Evolutionary conservation across 495 filamentous ascomycete species (phyloP), one percentile per base, ranked within the genome.

Genomic region (Lophiostoma macrostomum): DNA sequence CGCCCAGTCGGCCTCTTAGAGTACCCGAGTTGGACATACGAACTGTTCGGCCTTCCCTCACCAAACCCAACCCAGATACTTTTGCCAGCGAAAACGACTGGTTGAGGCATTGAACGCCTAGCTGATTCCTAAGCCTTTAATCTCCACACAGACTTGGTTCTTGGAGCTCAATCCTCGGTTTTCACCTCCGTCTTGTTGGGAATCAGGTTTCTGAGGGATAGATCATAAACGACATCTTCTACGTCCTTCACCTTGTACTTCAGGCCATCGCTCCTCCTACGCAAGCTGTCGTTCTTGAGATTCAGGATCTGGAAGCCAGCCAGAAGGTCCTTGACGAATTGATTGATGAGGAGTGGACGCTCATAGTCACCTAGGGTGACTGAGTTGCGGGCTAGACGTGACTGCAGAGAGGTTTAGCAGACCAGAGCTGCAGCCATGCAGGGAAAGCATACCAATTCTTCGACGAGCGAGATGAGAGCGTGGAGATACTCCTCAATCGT

Each of bases 211-310:
- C 91, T 79, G 67, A 97, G 71, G 4, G 85, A 89, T 24, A 98
- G 74, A 66, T 98, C 93, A 63, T 98, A 98, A 14, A 95, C 90
- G 18, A 98, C 90, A 70, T 98, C 93, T 74, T 98, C 93, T 30
- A 95, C 88, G 72, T 95, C 95, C 77, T 97, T 97, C 38, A 88
- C 76, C 53, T 84, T 84, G 56, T 97, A 98, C 76, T 98, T 98
- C 67, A 98, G 86, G 22, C 86, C 84, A 72, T 98, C 93, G 23
- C 85, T 90, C 49, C 89, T 81, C 71, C 86, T 88, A 35, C 93
- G 77, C 63, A 98, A 72, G 12, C 82, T 80, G 64, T 98, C 93
- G 65, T 98, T 98, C 80, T 97, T 98, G 51, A 98, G 71, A 65
- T 97, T 96, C 55, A 98, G 77, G 35, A 97, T 78, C 77, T 97